Evolutionary conservation across 2,329 filamentous ascomycete genomes (phyloP).

Genomic region (Ophiostoma australiae): DNA sequence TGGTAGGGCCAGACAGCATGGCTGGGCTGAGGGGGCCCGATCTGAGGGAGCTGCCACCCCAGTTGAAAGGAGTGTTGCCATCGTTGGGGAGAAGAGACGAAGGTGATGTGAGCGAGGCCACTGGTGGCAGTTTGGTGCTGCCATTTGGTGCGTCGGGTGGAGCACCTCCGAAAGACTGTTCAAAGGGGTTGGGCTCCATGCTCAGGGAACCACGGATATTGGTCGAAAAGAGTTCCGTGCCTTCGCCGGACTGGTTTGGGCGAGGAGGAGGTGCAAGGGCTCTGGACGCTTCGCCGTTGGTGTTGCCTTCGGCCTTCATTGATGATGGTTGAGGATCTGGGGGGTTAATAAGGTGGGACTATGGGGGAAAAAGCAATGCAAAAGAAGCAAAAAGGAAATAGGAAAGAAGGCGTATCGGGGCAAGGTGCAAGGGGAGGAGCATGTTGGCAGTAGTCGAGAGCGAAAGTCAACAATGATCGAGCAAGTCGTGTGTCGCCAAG

Average conservation of each 20-base stretch:
- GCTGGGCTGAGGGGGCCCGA: constrained; percentile 93
- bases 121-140: constrained; percentile 75
- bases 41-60: constrained; percentile 77
- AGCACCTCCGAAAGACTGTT: constrained; percentile 76
- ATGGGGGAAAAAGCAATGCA: background rate
- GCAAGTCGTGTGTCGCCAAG: background rate
- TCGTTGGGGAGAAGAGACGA: constrained; percentile 71
- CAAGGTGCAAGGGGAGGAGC: no score
- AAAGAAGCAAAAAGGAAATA: no score
- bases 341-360: background rate
- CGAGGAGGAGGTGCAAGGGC: constrained; percentile 68
- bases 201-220: constrained; percentile 54
- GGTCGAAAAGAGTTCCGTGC: constrained; percentile 65
- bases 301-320: constrained; percentile 1
- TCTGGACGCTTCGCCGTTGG: constrained; percentile 50
- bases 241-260: constrained; percentile 51
- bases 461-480: background rate
- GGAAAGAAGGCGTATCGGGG: no score
- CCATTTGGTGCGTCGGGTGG: constrained; percentile 75
- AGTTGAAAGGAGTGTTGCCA: constrained; percentile 69
- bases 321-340: constrained; percentile 7
- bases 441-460: background rate
- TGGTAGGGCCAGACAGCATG: constrained; percentile 83
- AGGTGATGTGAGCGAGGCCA: constrained; percentile 86
- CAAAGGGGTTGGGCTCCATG: constrained; percentile 92